These are phyloP conservation scores for Aspergillus novoparasiticus DNA, from an alignment of 2,329 filamentous ascomycete species.

Conservation along the genomic window DNA sequence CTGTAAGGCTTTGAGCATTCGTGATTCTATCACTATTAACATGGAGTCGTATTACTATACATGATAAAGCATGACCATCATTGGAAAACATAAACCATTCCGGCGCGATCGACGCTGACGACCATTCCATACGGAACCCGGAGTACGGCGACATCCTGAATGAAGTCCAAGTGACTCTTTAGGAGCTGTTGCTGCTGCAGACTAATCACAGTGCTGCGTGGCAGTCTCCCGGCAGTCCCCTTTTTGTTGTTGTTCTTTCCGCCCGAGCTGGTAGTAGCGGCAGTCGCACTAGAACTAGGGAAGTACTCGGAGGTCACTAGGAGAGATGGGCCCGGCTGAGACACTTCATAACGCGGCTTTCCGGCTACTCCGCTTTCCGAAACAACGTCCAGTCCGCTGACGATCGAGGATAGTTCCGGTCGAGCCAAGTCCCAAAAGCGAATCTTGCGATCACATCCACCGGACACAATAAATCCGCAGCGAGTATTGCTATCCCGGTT, in stretches of 20 bases:
- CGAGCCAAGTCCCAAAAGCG: constrained; percentile 89
- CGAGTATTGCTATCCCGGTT: constrained; percentile 58
- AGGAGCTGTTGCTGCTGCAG: constrained; percentile 84
- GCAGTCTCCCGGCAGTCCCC: constrained; percentile 51
- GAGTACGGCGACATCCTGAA: constrained; percentile 84
- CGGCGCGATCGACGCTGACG: constrained; percentile 83
- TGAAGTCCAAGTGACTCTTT: constrained; percentile 81
- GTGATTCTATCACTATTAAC: constrained; percentile 1
- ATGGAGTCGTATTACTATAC: neutral
- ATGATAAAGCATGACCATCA: constrained; percentile 12
- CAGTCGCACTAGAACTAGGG: constrained; percentile 40
- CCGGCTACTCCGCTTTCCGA: constrained; percentile 51
- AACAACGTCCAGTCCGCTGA: constrained; percentile 74
- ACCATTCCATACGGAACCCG: constrained; percentile 92
- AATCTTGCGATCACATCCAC: constrained; percentile 85
- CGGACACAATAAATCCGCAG: constrained; percentile 82
- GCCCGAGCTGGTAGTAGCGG: constrained; percentile 20
- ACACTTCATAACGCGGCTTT: constrained; percentile 71
- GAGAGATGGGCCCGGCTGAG: constrained; percentile 64
- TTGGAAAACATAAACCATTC: constrained; percentile 82
- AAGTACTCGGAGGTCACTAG: constrained; percentile 68
- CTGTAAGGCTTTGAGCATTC: neutral
- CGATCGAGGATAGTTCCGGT: constrained; percentile 75
- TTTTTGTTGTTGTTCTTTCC: constrained; percentile 35
- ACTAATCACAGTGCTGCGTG: constrained; percentile 81